These are phyloP conservation scores for Chrysosporium keratinophilum DNA, from an alignment of 2,329 filamentous ascomycete genomes.

Conservation along the genomic window DNA sequence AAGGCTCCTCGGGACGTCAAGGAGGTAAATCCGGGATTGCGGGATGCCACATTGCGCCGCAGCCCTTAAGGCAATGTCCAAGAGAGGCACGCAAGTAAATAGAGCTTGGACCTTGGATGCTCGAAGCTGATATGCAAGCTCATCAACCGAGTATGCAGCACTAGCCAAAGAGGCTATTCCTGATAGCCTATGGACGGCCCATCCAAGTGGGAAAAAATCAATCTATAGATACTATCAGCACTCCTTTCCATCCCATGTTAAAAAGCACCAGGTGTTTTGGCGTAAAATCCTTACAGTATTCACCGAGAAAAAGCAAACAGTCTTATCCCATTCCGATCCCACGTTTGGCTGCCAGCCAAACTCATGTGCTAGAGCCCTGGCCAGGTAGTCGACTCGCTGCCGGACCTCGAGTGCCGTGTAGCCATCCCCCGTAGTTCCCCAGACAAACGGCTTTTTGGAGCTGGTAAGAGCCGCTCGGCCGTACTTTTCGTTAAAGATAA, in stretches of 20 bases:
- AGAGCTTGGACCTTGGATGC: slow-evolving; percentile 54
- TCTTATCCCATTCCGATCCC: slow-evolving; percentile 62
- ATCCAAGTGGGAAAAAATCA: slow-evolving; percentile 56
- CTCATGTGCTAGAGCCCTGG: slow-evolving; percentile 52
- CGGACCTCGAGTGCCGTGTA: slow-evolving; percentile 49
- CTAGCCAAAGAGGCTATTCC: slow-evolving; percentile 60
- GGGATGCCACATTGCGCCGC: slow-evolving; percentile 52
- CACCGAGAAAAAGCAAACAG: slow-evolving; percentile 56
- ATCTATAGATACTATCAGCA: slow-evolving; percentile 37
- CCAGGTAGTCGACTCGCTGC: slow-evolving; percentile 50
- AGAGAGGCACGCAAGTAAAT: slow-evolving; percentile 54
- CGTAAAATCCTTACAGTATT: slow-evolving; percentile 50
- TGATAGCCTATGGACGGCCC: slow-evolving; percentile 58
- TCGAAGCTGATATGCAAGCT: slow-evolving; percentile 57
- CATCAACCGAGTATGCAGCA: slow-evolving; percentile 53
- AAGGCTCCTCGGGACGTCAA: slow-evolving; percentile 49
- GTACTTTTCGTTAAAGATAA: slow-evolving; percentile 58
- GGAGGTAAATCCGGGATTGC: slow-evolving; percentile 50
- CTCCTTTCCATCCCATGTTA: not conserved
- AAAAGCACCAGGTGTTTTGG: not conserved
- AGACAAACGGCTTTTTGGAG: slow-evolving; percentile 58
- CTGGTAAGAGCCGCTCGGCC: slow-evolving; percentile 51
- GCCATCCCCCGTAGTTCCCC: slow-evolving; percentile 55
- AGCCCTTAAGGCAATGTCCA: slow-evolving; percentile 50
- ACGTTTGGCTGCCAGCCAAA: slow-evolving; percentile 53